A percentile compares a stretch with the other conserved stretches of the same genome.
Evolutionary conservation across 176 grass and related monocot species (phyloP).

Genomic region (Carex parvula): DNA sequence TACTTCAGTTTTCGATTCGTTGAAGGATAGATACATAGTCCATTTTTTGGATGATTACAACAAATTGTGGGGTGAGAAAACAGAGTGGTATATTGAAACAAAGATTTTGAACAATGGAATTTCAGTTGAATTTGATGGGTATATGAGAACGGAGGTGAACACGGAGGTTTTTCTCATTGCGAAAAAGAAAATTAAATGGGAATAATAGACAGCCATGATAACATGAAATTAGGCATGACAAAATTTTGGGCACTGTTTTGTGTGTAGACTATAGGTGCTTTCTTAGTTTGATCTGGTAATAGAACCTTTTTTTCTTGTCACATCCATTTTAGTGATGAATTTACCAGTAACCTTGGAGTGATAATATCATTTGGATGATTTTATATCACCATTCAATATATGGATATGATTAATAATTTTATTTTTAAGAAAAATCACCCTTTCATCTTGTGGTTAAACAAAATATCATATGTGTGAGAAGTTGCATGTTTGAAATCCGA

Average conservation of each 20-base stretch:
- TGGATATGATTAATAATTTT: no score
- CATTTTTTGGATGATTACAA: slow-evolving; percentile 60
- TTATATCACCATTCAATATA: no score
- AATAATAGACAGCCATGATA: not conserved
- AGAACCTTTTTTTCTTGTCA: not conserved
- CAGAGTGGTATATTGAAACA: slow-evolving; percentile 66
- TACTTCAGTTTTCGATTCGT: slow-evolving; percentile 35
- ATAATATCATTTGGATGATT: not conserved
- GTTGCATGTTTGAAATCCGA: no score
- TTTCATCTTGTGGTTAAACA: no score
- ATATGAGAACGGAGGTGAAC: slow-evolving; percentile 59
- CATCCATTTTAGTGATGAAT: not conserved
- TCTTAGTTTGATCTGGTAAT: not conserved
- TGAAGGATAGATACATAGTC: slow-evolving; percentile 34
- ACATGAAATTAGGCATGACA: not conserved
- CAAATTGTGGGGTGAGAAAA: slow-evolving; percentile 58
- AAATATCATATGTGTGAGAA: no score
- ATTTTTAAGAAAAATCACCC: no score
- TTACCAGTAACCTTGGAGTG: not conserved
- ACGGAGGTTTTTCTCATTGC: slow-evolving; percentile 64
- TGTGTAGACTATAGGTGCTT: slow-evolving; percentile 9
- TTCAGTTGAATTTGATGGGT: slow-evolving; percentile 69
- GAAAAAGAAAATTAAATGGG: slow-evolving; percentile 36
- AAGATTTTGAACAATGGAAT: slow-evolving; percentile 68
- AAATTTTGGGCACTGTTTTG: not conserved